phyloP scores from a whole-genome alignment of 176 grass and related monocot genomes.

The Hordeum vulgare region DNA sequence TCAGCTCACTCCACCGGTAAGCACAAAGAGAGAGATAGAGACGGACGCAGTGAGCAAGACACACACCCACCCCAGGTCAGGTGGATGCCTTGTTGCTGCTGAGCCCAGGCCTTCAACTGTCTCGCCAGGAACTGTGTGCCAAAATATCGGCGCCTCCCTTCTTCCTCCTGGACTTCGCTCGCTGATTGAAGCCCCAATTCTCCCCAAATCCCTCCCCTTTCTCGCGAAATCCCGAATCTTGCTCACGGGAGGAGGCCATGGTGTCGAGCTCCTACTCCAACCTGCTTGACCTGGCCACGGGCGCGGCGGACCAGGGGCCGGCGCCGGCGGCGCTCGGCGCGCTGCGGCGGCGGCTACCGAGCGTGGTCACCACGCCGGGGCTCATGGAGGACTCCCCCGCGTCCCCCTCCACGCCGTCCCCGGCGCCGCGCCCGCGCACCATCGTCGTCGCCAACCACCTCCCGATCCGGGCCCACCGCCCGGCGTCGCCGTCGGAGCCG shows the following conservation, averaged over 20 bases:
- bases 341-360: conserved; percentile 63
- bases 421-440: conserved; percentile 58
- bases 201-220: background rate
- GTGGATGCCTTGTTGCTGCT: conserved; percentile 2
- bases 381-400: conserved; percentile 67
- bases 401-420: conserved; percentile 44
- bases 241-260: conserved; percentile 28
- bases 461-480: conserved; percentile 48
- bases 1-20: too few relatives aligned
- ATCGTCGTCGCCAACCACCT: conserved; percentile 95
- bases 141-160: background rate
- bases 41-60: background rate
- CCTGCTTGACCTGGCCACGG: conserved; percentile 79
- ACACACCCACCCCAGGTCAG: background rate
- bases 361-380: conserved; percentile 65
- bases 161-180: background rate
- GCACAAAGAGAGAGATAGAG: too few relatives aligned
- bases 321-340: conserved; percentile 38
- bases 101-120: background rate
- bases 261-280: conserved; percentile 88
- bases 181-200: background rate
- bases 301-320: conserved; percentile 61
- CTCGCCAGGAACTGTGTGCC: background rate
- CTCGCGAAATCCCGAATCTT: background rate
- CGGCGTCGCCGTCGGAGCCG: conserved; percentile 26